These are phyloP conservation scores for Penstemon barbatus DNA, from an alignment of 257 asterid species.

Conservation along the genomic window DNA sequence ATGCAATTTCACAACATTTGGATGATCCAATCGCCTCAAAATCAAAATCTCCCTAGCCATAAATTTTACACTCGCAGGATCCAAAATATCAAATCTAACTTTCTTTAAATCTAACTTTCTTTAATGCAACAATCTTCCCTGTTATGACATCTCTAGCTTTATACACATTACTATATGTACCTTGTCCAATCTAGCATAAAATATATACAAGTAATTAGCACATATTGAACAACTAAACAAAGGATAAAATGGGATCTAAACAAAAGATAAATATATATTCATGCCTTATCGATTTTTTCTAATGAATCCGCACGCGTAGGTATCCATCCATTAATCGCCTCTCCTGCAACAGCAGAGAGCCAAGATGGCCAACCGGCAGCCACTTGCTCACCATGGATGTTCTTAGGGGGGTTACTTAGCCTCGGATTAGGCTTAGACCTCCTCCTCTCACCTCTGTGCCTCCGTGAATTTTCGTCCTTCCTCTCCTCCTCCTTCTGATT, in stretches of 20 bases:
- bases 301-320: conserved; percentile 88
- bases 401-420: conserved; percentile 75
- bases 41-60: conserved; percentile 95
- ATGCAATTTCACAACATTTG: conserved; percentile 71
- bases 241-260: conserved; percentile 19
- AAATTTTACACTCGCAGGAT: conserved; percentile 87
- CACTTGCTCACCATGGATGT: conserved; percentile 83
- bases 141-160: conserved; percentile 75
- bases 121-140: conserved; percentile 71
- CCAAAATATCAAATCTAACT: conserved; percentile 81
- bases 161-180: conserved; percentile 83
- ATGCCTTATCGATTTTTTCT: conserved; percentile 81
- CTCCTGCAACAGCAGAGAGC: conserved; percentile 88
- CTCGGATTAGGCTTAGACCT: conserved; percentile 77
- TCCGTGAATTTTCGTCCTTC: conserved; percentile 43
- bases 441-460: conserved; percentile 61
- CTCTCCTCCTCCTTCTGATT: conserved; percentile 49
- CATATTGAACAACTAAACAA: conserved; percentile 6
- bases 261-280: conserved; percentile 4
- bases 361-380: conserved; percentile 96
- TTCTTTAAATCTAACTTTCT: conserved; percentile 85
- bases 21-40: conserved; percentile 86
- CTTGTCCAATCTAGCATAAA: conserved; percentile 76
- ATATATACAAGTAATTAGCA: conserved; percentile 27
- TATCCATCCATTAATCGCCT: conserved; percentile 84